phyloP scores from a whole-genome alignment of 2,329 filamentous ascomycete genomes.

The Ophiostoma sp. region DNA sequence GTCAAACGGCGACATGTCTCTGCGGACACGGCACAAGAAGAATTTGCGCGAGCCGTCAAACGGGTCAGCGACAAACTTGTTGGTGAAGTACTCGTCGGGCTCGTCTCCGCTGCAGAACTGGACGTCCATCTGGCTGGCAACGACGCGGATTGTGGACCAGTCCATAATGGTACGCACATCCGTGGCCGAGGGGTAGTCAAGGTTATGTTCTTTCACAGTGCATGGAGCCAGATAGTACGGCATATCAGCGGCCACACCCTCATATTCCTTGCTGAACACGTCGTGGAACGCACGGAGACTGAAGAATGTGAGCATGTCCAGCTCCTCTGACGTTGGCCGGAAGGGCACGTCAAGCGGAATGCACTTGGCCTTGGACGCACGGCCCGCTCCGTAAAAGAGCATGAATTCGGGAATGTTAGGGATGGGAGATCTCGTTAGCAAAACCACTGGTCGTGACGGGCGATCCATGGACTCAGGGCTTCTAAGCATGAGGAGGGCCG shows the following conservation, averaged over 20 bases:
- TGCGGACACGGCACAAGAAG: conserved; percentile 48
- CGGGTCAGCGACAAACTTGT: conserved; percentile 53
- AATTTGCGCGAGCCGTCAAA: conserved; percentile 60
- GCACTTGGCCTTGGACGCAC: conserved; percentile 53
- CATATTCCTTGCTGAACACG: conserved; percentile 83
- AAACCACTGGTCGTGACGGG: conserved; percentile 56
- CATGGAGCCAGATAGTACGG: conserved; percentile 78
- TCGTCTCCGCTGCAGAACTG: conserved; percentile 40
- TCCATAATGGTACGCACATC: conserved; percentile 46
- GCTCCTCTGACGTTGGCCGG: conserved; percentile 36
- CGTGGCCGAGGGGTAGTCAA: conserved; percentile 20
- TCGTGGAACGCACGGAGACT: conserved; percentile 74
- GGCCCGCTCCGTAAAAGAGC: conserved; percentile 63
- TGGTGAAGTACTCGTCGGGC: conserved; percentile 41
- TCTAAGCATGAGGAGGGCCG: conserved; percentile 56
- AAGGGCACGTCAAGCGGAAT: conserved; percentile 42
- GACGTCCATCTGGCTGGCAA: conserved; percentile 25
- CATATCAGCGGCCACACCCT: conserved; percentile 55
- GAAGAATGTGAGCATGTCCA: conserved; percentile 59
- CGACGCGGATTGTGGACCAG: conserved; percentile 43
- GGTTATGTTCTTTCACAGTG: conserved; percentile 29
- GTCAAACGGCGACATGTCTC: conserved; percentile 57
- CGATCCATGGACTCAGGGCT: conserved; percentile 52
- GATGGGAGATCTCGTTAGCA: conserved; percentile 63
- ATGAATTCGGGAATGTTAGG: conserved; percentile 62